Conservation (phyloP, 805 yeast species). For the Wickerhamomyces sydowiorum region DNA sequence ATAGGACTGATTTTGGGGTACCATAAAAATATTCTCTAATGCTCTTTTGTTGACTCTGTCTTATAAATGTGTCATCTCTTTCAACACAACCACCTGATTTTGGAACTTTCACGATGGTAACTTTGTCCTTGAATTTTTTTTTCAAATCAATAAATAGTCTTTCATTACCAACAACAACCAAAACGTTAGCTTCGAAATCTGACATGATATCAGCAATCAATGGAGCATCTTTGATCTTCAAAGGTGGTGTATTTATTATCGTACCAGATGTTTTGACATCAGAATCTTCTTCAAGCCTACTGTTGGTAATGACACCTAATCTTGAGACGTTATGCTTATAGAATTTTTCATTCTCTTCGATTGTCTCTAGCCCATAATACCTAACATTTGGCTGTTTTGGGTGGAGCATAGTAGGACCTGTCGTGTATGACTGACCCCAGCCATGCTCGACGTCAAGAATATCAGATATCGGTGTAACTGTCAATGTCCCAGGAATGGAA, state of each 20-base stretch:
- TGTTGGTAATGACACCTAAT: constrained; percentile 29
- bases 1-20: constrained; percentile 51
- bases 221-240: constrained; percentile 42
- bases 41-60: constrained; percentile 69
- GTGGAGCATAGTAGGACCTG: constrained; percentile 71
- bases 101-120: constrained; percentile 49
- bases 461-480: constrained; percentile 82
- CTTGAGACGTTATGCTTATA: constrained; percentile 21
- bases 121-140: constrained; percentile 38
- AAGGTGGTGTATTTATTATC: constrained; percentile 71
- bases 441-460: constrained; percentile 69
- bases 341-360: constrained; percentile 41
- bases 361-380: constrained; percentile 65
- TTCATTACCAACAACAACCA: constrained; percentile 76
- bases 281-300: constrained; percentile 45
- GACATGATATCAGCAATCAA: constrained; percentile 52
- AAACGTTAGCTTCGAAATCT: constrained; percentile 49
- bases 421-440: constrained; percentile 75
- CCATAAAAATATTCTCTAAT: constrained; percentile 93
- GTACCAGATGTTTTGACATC: constrained; percentile 45
- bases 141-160: constrained; percentile 57
- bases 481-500: constrained; percentile 74
- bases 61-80: constrained; percentile 57
- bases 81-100: constrained; percentile 76
- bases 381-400: constrained; percentile 89